Evolutionary conservation across 345 rosid species (phyloP).

Genomic region (Eucalyptus shirleyi): DNA sequence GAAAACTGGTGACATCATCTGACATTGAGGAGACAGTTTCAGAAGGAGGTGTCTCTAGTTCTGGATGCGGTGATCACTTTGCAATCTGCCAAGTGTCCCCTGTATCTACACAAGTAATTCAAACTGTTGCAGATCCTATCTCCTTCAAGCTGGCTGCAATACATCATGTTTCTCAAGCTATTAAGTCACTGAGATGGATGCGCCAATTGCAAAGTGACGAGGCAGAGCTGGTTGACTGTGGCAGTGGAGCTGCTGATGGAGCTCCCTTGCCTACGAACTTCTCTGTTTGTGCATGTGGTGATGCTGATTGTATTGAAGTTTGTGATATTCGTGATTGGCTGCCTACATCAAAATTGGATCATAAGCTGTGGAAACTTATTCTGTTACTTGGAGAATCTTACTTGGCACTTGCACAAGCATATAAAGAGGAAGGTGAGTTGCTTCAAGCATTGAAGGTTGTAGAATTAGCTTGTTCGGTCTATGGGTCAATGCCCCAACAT

Average conservation of each 20-base stretch:
- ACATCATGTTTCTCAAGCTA: constrained; percentile 95
- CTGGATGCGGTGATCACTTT: constrained; percentile 12
- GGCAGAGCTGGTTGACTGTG: constrained; percentile 16
- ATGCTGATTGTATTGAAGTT: constrained; percentile 92
- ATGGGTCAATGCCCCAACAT: constrained; percentile 94
- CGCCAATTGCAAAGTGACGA: constrained; percentile 63
- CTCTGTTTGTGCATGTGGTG: constrained; percentile 88
- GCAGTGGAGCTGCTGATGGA: constrained; percentile 6
- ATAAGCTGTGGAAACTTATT: constrained; percentile 90
- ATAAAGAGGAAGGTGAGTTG: constrained; percentile 75
- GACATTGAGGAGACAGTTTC: constrained; percentile 6
- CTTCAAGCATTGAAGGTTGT: constrained; percentile 73
- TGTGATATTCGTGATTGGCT: constrained; percentile 96
- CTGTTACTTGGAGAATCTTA: constrained; percentile 94
- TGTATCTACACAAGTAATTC: constrained; percentile 21
- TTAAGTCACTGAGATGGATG: constrained; percentile 88
- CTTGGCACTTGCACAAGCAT: constrained; percentile 77
- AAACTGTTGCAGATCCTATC: constrained; percentile 48
- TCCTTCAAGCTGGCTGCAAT: constrained; percentile 81
- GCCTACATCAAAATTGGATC: constrained; percentile 75
- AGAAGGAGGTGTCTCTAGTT: constrained; percentile 3
- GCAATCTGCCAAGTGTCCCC: constrained; percentile 22
- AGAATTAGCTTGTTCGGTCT: constrained; percentile 68
- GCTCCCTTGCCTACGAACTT: constrained; percentile 23
- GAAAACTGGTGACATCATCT: constrained; percentile 1